These are phyloP conservation scores for Phytopythium sindhum DNA, from an alignment of 352 stramenopile genomes.

Conservation along the genomic window DNA sequence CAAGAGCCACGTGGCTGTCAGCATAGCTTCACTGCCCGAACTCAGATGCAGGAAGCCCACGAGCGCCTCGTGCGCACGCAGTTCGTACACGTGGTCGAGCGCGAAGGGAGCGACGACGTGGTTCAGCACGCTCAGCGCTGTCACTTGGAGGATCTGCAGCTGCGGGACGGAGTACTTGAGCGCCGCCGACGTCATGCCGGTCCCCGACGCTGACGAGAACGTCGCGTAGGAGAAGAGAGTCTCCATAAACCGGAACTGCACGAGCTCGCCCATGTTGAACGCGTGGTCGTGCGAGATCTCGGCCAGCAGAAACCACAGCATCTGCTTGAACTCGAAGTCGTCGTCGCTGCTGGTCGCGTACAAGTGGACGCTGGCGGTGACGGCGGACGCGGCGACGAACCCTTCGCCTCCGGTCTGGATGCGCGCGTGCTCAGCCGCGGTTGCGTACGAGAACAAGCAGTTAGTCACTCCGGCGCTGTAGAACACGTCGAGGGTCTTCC, in stretches of 20 bases:
- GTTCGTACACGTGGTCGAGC: conserved; percentile 55
- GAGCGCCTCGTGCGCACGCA: conserved; percentile 41
- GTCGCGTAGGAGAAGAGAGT: conserved; percentile 57
- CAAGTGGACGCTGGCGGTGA: conserved; percentile 51
- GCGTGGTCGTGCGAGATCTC: conserved; percentile 46
- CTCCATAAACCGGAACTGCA: conserved; percentile 71
- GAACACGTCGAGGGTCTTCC: conserved; percentile 49
- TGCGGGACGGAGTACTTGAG: conserved; percentile 46
- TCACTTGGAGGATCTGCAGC: conserved; percentile 49
- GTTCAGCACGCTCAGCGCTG: conserved; percentile 56
- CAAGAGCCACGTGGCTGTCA: conserved; percentile 51
- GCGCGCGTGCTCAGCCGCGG: conserved; percentile 35
- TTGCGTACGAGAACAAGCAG: conserved; percentile 66
- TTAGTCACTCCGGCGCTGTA: conserved; percentile 51
- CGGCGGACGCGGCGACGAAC: conserved; percentile 20
- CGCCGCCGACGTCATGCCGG: conserved; percentile 9
- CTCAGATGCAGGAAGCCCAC: conserved; percentile 49
- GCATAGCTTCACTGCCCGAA: conserved; percentile 29
- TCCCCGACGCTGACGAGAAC: conserved; percentile 8
- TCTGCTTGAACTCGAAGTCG: conserved; percentile 84
- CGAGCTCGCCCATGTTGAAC: conserved; percentile 49
- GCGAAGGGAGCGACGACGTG: conserved; percentile 41
- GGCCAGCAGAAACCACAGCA: conserved; percentile 63
- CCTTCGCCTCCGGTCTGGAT: conserved; percentile 13
- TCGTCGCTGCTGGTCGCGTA: conserved; percentile 70